These are phyloP conservation scores for Leonotis leonurus DNA, from an alignment of 257 asterid species.

Conservation along the genomic window DNA sequence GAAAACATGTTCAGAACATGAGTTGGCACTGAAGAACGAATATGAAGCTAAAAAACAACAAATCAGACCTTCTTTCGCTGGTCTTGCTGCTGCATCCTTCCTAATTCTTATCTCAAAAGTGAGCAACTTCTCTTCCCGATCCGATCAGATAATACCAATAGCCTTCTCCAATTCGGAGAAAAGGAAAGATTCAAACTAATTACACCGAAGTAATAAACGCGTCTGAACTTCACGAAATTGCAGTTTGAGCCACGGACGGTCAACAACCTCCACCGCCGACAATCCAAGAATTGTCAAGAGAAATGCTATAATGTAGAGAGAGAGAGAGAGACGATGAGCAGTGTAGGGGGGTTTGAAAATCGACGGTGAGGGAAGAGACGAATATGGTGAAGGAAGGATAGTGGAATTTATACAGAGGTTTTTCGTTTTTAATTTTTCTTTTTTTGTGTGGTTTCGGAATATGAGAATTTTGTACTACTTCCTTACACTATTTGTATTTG, in stretches of 20 bases:
- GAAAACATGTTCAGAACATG: neutral
- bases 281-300: neutral
- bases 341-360: constrained; percentile 6
- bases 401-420: constrained; percentile 5
- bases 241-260: neutral
- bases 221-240: neutral
- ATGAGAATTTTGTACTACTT: too few species aligned
- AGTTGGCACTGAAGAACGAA: neutral
- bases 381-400: constrained; percentile 5
- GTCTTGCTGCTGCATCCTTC: constrained; percentile 64
- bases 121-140: constrained; percentile 3
- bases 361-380: constrained; percentile 10
- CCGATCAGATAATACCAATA: constrained; percentile 21
- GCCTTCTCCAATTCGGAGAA: neutral
- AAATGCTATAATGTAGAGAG: neutral
- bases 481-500: too few species aligned
- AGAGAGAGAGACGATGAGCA: neutral
- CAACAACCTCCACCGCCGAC: constrained; percentile 2
- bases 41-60: neutral
- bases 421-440: neutral
- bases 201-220: neutral
- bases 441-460: constrained; percentile 3
- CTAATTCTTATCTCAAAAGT: neutral
- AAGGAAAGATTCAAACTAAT: neutral
- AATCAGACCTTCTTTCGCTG: constrained; percentile 51